Conservation (phyloP, 2,329 filamentous ascomycete species). For the Aspergillus hortae region DNA sequence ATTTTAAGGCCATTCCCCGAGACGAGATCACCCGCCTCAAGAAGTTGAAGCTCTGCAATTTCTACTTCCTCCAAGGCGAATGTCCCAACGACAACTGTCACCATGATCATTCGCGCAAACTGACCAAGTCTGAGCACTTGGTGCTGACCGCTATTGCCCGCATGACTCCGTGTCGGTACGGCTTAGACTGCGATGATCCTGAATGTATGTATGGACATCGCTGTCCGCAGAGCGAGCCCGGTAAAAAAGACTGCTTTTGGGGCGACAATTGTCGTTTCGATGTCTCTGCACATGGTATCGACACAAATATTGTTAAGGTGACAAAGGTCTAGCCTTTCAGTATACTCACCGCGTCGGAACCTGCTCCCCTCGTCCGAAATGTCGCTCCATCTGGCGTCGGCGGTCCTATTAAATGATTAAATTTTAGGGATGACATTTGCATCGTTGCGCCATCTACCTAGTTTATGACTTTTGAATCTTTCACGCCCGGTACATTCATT, state of each 20-base stretch:
- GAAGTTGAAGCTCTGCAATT: conserved; percentile 61
- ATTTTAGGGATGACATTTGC: not conserved
- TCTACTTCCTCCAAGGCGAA: conserved; percentile 56
- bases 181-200: conserved; percentile 54
- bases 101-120: conserved; percentile 52
- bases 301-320: conserved; percentile 54
- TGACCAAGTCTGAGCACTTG: conserved; percentile 51
- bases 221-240: conserved; percentile 53
- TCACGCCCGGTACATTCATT: not conserved
- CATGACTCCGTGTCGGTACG: conserved; percentile 60
- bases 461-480: not conserved
- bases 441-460: not conserved
- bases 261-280: conserved; percentile 58
- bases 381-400: not conserved
- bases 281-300: conserved; percentile 55
- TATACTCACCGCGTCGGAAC: too few relatives aligned
- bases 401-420: not conserved
- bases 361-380: not conserved
- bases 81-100: conserved; percentile 56
- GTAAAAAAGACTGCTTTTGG: conserved; percentile 55
- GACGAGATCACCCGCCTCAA: conserved; percentile 59
- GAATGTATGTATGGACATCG: conserved; percentile 64
- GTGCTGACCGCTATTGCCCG: conserved; percentile 58
- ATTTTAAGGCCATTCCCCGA: conserved; percentile 49
- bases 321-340: conserved; percentile 37